Evolutionary conservation across 176 grass and related monocot genomes (phyloP).

Genomic region (Oryza rufipogon): DNA sequence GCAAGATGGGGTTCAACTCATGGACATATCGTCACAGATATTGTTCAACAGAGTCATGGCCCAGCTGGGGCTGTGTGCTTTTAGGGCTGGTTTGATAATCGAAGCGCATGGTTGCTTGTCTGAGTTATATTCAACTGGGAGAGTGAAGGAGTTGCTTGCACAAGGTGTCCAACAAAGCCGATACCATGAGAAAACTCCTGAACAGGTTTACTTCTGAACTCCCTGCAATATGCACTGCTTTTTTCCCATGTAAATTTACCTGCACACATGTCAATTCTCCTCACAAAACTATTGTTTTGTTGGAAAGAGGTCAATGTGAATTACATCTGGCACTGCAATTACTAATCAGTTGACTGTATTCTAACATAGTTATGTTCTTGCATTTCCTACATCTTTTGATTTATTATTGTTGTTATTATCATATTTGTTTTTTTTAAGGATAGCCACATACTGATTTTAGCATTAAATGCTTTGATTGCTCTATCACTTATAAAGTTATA

Average conservation of each 20-base stretch:
- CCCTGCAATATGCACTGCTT: too few species aligned
- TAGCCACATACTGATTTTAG: background rate
- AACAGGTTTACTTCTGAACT: constrained; percentile 62
- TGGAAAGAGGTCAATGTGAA: background rate
- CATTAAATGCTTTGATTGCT: background rate
- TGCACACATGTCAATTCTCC: background rate
- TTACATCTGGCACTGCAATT: background rate
- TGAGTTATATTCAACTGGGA: constrained; percentile 79
- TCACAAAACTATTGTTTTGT: background rate
- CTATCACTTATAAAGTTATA: background rate
- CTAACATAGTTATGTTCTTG: background rate
- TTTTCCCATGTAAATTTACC: constrained; percentile 22
- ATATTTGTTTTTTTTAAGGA: background rate
- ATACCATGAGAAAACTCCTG: constrained; percentile 96
- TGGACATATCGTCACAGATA: constrained; percentile 97
- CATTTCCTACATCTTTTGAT: background rate
- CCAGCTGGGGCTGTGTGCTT: constrained; percentile 84
- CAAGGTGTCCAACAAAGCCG: constrained; percentile 91
- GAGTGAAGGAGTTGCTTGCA: constrained; percentile 92
- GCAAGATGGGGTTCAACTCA: constrained; percentile 91
- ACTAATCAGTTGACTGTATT: background rate
- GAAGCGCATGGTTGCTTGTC: constrained; percentile 89
- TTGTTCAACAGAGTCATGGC: constrained; percentile 94
- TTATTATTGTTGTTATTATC: constrained; percentile 2
- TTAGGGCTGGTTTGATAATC: constrained; percentile 82